phyloP scores from a whole-genome alignment of 495 filamentous ascomycete species.

The Letharia lupina region DNA sequence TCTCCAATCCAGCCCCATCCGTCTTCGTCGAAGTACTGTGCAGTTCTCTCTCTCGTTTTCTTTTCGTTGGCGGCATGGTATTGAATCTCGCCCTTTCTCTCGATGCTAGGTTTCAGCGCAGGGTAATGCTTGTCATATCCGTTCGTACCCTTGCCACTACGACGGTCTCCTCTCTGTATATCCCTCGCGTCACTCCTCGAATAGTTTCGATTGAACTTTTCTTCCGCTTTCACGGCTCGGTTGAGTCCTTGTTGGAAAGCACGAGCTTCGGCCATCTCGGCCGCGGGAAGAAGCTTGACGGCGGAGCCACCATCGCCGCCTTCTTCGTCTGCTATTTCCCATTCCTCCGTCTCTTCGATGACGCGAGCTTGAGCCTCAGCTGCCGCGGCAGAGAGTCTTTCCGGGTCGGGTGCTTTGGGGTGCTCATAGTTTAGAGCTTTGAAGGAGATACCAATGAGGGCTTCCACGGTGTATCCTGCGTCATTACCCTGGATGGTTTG shows the following conservation, averaged over 20 bases:
- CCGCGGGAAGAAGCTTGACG: slow-evolving; percentile 6
- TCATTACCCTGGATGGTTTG: slow-evolving; percentile 58
- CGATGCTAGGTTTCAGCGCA: not conserved
- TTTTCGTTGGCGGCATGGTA: slow-evolving; percentile 14
- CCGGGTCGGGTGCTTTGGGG: slow-evolving; percentile 5
- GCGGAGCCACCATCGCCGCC: slow-evolving; percentile 26
- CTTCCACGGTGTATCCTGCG: slow-evolving; percentile 73
- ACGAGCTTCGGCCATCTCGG: not conserved
- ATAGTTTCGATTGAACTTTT: slow-evolving; percentile 6
- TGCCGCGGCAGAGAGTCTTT: slow-evolving; percentile 12
- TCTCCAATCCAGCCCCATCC: slow-evolving; percentile 1
- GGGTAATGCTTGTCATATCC: not conserved
- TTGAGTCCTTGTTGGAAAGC: slow-evolving; percentile 13
- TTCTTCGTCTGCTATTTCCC: slow-evolving; percentile 27
- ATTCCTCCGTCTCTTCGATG: slow-evolving; percentile 26
- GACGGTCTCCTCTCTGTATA: not conserved
- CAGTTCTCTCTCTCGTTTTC: slow-evolving; percentile 1
- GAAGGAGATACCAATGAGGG: slow-evolving; percentile 60
- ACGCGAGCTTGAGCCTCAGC: slow-evolving; percentile 22
- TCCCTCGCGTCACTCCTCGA: not conserved
- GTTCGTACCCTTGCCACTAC: not conserved
- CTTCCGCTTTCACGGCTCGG: slow-evolving; percentile 16
- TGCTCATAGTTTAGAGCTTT: slow-evolving; percentile 17
- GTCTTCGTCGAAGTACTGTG: not conserved
- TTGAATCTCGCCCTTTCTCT: slow-evolving; percentile 11